A percentile compares a stretch with the other conserved stretches of the same genome.
phyloP scores from a whole-genome alignment of 176 grass and related monocot genomes.

The Phyllostachys edulis region DNA sequence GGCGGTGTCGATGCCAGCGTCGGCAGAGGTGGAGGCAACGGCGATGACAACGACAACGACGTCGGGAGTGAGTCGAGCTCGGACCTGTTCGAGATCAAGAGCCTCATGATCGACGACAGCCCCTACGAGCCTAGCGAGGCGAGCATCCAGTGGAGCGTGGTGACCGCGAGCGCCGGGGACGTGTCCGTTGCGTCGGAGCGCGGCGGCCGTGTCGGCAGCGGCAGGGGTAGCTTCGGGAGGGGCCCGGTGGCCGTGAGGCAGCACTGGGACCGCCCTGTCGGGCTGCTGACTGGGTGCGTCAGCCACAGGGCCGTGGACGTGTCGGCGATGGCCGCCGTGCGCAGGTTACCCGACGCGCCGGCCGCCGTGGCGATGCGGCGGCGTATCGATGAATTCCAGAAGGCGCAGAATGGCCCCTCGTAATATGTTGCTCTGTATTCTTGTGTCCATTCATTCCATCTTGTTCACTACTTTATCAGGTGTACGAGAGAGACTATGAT shows the following conservation, averaged over 20 bases:
- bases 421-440: background rate
- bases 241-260: conserved; percentile 1
- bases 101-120: conserved; percentile 57
- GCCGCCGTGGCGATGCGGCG: background rate
- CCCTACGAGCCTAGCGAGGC: conserved; percentile 82
- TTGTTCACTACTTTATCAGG: background rate
- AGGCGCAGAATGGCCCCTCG: background rate
- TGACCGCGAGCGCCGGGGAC: conserved; percentile 57
- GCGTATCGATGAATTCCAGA: background rate
- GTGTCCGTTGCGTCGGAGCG: conserved; percentile 45
- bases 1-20: background rate
- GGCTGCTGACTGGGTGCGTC: conserved; percentile 62
- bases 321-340: background rate
- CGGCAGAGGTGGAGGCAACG: background rate
- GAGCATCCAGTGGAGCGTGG: conserved; percentile 87
- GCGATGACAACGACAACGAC: conserved; percentile 1
- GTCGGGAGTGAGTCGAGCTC: conserved; percentile 87
- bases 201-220: background rate
- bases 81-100: conserved; percentile 97
- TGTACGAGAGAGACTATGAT: too few species aligned
- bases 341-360: conserved; percentile 4
- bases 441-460: background rate
- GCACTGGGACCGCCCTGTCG: conserved; percentile 19
- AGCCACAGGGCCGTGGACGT: conserved; percentile 69
- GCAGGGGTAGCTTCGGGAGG: background rate